A percentile compares a stretch with the other conserved stretches of the same genome.
Evolutionary conservation across 2,329 filamentous ascomycete genomes (phyloP).

Genomic region (Shiraia sp.): DNA sequence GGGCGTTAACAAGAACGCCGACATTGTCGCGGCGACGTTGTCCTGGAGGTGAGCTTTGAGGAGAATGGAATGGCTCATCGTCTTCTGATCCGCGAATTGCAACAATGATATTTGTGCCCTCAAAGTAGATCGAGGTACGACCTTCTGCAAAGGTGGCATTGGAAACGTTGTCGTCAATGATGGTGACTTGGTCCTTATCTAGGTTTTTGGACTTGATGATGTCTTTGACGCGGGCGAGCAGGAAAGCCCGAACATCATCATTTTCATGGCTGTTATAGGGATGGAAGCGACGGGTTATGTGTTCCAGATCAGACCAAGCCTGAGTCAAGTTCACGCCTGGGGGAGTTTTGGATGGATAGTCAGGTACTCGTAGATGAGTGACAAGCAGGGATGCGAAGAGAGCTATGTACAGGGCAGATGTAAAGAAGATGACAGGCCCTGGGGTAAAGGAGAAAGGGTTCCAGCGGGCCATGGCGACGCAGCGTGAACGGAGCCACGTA

Average conservation of each 20-base stretch:
- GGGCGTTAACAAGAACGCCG: slow-evolving; percentile 89
- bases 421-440: slow-evolving; percentile 79
- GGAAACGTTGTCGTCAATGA: slow-evolving; percentile 78
- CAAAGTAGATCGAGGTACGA: slow-evolving; percentile 73
- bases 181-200: slow-evolving; percentile 53
- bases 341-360: slow-evolving; percentile 60
- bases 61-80: slow-evolving; percentile 72
- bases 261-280: slow-evolving; percentile 88
- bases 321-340: slow-evolving; percentile 78
- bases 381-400: slow-evolving; percentile 73
- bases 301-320: slow-evolving; percentile 82
- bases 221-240: slow-evolving; percentile 70
- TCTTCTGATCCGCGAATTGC: slow-evolving; percentile 84
- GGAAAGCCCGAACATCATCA: slow-evolving; percentile 75
- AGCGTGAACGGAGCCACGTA: slow-evolving; percentile 14
- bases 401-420: slow-evolving; percentile 74
- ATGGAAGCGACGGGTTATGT: slow-evolving; percentile 75
- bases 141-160: slow-evolving; percentile 72
- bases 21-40: slow-evolving; percentile 58
- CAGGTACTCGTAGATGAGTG: slow-evolving; percentile 76
- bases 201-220: slow-evolving; percentile 67
- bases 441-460: slow-evolving; percentile 74
- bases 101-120: slow-evolving; percentile 88
- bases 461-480: slow-evolving; percentile 37
- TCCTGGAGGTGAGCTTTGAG: slow-evolving; percentile 41